These are phyloP conservation scores for Priceomyces melissophilus DNA, from an alignment of 805 yeast species.

Conservation along the genomic window DNA sequence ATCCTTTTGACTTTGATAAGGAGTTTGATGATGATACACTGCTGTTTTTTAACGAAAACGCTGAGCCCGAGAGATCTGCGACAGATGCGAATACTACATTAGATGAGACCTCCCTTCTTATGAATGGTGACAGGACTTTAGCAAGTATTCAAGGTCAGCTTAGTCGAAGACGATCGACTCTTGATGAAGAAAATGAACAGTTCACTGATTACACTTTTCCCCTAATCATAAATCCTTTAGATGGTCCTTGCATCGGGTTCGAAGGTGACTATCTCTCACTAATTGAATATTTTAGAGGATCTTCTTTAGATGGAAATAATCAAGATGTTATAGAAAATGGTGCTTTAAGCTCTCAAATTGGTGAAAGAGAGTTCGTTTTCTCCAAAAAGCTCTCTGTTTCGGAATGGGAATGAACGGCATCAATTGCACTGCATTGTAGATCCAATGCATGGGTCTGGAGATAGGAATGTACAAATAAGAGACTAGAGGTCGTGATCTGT, in stretches of 20 bases:
- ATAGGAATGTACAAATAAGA: too few species aligned
- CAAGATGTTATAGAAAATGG: slow-evolving; percentile 17
- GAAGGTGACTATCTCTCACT: slow-evolving; percentile 48
- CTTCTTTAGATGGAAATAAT: slow-evolving; percentile 6
- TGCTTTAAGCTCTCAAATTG: slow-evolving; percentile 12
- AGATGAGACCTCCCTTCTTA: slow-evolving; percentile 21
- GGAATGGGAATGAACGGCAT: slow-evolving; percentile 32
- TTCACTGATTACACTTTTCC: slow-evolving; percentile 51
- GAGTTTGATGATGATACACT: slow-evolving; percentile 37
- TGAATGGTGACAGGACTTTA: slow-evolving; percentile 11
- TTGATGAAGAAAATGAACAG: slow-evolving; percentile 56
- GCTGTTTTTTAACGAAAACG: slow-evolving; percentile 7
- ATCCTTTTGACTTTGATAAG: slow-evolving; percentile 36
- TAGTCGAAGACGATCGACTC: slow-evolving; percentile 45
- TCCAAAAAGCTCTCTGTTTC: slow-evolving; percentile 26
- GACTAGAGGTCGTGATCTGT: too few species aligned
- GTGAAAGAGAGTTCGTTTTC: slow-evolving; percentile 21
- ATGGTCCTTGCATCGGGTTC: slow-evolving; percentile 59
- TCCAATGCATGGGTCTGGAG: too few species aligned
- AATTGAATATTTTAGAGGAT: slow-evolving; percentile 25
- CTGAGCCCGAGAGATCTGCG: slow-evolving; percentile 9
- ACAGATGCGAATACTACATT: slow-evolving; percentile 6
- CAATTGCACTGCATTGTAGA: too few species aligned
- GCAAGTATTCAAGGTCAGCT: slow-evolving; percentile 7
- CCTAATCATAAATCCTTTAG: slow-evolving; percentile 39